These are phyloP conservation scores for Rubia peregrina DNA, from an alignment of 305 asterid species.

Conservation along the genomic window DNA sequence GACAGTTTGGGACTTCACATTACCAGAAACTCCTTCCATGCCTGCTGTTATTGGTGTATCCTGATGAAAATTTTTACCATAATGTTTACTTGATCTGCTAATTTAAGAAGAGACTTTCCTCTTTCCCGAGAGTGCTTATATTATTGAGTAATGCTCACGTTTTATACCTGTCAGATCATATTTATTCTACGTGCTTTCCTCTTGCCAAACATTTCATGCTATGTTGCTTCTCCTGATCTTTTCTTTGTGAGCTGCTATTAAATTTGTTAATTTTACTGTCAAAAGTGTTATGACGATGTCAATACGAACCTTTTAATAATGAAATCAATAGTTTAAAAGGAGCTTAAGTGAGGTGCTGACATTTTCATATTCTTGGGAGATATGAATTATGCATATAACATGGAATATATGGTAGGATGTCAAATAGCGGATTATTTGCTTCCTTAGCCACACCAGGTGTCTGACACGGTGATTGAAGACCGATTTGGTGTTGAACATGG, in stretches of 20 bases:
- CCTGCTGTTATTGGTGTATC: slow-evolving; percentile 99
- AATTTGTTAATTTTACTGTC: not conserved
- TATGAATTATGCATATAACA: not conserved
- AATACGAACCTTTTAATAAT: not conserved
- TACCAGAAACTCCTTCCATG: slow-evolving; percentile 89
- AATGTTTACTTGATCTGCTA: slow-evolving; percentile 4
- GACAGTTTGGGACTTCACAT: slow-evolving; percentile 90
- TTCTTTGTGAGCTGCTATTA: slow-evolving; percentile 6
- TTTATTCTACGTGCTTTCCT: not conserved
- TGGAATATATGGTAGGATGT: slow-evolving; percentile 9
- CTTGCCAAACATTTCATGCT: not conserved
- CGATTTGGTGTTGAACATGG: slow-evolving; percentile 98
- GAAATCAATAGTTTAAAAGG: not conserved
- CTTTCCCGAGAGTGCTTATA: not conserved
- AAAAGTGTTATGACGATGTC: not conserved
- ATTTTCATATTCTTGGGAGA: not conserved
- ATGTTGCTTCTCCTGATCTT: not conserved
- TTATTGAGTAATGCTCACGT: not conserved
- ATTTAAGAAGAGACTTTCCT: not conserved
- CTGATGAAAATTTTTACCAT: slow-evolving; percentile 23
- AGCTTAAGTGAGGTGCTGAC: not conserved
- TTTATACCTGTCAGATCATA: not conserved
- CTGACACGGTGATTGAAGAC: slow-evolving; percentile 97
- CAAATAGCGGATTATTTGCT: slow-evolving; percentile 16
- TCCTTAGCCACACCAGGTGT: slow-evolving; percentile 63